phyloP scores from a whole-genome alignment of 345 rosid genomes.

The Brassica rapa region DNA sequence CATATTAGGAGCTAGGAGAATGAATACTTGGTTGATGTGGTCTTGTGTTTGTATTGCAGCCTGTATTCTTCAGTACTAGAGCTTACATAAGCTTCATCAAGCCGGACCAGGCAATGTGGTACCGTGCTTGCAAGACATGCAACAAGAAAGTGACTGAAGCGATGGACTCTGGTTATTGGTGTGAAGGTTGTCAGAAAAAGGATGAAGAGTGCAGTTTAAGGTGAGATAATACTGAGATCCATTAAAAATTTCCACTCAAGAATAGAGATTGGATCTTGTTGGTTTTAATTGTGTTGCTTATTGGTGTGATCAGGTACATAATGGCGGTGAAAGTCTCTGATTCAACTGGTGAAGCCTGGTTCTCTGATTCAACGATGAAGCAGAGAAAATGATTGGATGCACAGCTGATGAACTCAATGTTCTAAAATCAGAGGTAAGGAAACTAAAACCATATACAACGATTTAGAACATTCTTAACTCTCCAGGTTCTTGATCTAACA shows the following conservation, averaged over 20 bases:
- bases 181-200: conserved; percentile 94
- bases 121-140: conserved; percentile 93
- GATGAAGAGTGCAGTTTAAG: conserved; percentile 76
- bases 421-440: conserved; percentile 62
- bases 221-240: conserved; percentile 24
- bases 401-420: conserved; percentile 80
- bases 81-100: conserved; percentile 73
- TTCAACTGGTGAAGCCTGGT: conserved; percentile 78
- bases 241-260: not conserved
- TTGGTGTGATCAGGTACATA: conserved; percentile 57
- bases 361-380: conserved; percentile 79
- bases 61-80: conserved; percentile 67
- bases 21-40: not conserved
- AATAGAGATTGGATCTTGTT: not conserved
- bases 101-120: conserved; percentile 97
- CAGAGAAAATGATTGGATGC: conserved; percentile 76
- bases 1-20: too few species aligned
- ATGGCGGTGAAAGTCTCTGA: conserved; percentile 74
- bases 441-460: not conserved
- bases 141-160: conserved; percentile 92
- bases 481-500: not conserved
- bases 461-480: not conserved
- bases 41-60: conserved; percentile 53
- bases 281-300: conserved; percentile 7
- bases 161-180: conserved; percentile 88